Base-by-base conservation (phyloP, 768 basidiomycete genomes). In the Pulveroboletus sp. region DNA sequence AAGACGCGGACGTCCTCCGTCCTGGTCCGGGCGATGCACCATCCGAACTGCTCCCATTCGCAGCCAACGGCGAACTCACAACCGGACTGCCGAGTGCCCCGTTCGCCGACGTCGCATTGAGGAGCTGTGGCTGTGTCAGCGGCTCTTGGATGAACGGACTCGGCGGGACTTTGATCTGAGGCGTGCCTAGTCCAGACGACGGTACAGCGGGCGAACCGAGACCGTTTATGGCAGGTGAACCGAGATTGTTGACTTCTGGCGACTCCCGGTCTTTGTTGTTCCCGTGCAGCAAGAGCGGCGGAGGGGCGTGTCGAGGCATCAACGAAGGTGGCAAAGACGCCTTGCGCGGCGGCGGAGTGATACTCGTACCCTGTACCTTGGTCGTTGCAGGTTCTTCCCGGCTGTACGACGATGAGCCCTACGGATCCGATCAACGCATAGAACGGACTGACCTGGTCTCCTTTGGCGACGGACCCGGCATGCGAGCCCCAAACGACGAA, bases 401-500 rank as follows among this genome's bases (percentile, higher is more conserved):
- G 51, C 61, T 62, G 47, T 19, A 42, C 36, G 5, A 27, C 9
- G 5, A 14, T 11, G n/a, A 19, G 34, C 38, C n/a, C 47, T 17
- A 17, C 31, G 39, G 35, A 54, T 41, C 30, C 20, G 11, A 3
- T 1, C 7, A 53, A 41, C 5, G 50, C 46, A 17, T 22, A 1
- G 24, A 31, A 24, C 2, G 13, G 8, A 51, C 61, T 23, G 8
- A 68, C 68, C 61, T 62, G 38, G 14, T 54, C 19, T 55, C 49
- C 16, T 24, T 52, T 12, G 39, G 42, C 22, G 9, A 1, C 8
- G 43, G 30, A 5, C 12, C n/a, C 42, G 45, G 39, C 1, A 45
- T 46, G 5, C 64, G 57, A 5, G 74, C 70, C 43, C 80, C 77
- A 65, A 89, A 84, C 3, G 80, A 84, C 9, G 87, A 89, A 61